Conservation (phyloP, 192 early-diverging fungal species). For the Linnemannia zychae region DNA sequence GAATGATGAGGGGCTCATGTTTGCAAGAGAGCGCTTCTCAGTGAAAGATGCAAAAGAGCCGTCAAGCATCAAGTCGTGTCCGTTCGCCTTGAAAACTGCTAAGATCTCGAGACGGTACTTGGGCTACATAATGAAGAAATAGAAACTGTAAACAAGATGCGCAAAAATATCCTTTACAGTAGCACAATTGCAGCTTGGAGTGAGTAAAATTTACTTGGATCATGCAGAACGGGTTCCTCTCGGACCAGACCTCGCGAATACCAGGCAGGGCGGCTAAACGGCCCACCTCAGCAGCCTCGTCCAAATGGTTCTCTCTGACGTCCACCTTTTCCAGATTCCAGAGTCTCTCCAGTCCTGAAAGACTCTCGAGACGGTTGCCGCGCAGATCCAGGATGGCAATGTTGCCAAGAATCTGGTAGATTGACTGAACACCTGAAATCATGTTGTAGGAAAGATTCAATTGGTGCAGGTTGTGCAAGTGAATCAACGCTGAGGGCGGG, state of each 20-base stretch:
- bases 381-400: conserved; percentile 63
- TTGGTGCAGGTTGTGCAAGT: conserved; percentile 61
- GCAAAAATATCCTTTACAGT: background rate
- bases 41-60: conserved; percentile 62
- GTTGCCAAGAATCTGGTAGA: conserved; percentile 68
- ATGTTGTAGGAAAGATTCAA: conserved; percentile 71
- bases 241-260: conserved; percentile 65
- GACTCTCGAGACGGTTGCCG: conserved; percentile 63
- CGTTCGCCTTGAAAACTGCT: conserved; percentile 58
- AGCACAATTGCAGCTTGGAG: background rate
- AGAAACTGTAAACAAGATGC: background rate
- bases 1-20: conserved; percentile 35
- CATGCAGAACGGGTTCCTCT: conserved; percentile 67
- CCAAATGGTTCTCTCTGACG: conserved; percentile 66
- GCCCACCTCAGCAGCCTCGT: conserved; percentile 64
- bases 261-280: conserved; percentile 63
- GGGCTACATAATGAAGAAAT: conserved; percentile 39
- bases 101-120: conserved; percentile 67
- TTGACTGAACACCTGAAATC: conserved; percentile 64
- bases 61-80: conserved; percentile 63
- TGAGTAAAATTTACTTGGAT: conserved; percentile 54
- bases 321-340: conserved; percentile 70
- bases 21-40: conserved; percentile 53
- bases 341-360: conserved; percentile 68
- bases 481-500: conserved; percentile 59